Evolutionary conservation across 2,329 filamentous ascomycete species (phyloP).

Genomic region (Aspergillus sp.): DNA sequence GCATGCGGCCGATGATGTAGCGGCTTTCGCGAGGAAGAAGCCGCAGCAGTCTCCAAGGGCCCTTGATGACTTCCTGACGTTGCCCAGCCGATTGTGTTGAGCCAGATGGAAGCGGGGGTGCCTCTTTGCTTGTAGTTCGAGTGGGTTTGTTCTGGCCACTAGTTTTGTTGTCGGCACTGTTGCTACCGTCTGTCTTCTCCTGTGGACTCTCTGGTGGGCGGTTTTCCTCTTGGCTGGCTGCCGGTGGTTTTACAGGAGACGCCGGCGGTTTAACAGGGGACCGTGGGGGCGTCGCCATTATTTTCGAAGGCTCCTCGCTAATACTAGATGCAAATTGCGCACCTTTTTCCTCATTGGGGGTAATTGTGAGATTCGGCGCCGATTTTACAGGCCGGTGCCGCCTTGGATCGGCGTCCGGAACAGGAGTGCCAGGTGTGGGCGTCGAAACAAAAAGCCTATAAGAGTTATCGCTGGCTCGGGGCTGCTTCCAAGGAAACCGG

Average conservation of each 20-base stretch:
- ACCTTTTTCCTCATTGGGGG: constrained; percentile 24
- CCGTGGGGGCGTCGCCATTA: constrained; percentile 19
- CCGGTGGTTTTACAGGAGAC: constrained; percentile 19
- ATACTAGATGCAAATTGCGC: constrained; percentile 21
- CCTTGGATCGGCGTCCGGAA: constrained; percentile 41
- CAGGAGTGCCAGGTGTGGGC: constrained; percentile 68
- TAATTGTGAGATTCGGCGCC: constrained; percentile 32
- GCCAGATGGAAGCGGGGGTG: constrained; percentile 34
- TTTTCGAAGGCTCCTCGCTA: constrained; percentile 11
- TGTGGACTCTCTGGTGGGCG: constrained; percentile 24
- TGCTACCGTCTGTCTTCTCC: constrained; percentile 25
- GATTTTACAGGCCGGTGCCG: constrained; percentile 37
- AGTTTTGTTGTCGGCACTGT: constrained; percentile 15
- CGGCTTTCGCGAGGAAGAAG: constrained; percentile 85
- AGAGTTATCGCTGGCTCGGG: constrained; percentile 86
- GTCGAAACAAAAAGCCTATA: constrained; percentile 89
- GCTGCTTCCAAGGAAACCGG: constrained; percentile 96
- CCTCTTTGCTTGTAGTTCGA: constrained; percentile 41
- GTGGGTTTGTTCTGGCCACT: constrained; percentile 24
- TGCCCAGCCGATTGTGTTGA: constrained; percentile 28
- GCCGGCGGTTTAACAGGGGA: constrained; percentile 21
- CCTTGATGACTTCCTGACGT: constrained; percentile 76
- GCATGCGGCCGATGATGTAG: constrained; percentile 87
- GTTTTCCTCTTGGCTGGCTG: constrained; percentile 27
- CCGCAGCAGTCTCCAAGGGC: constrained; percentile 85